Conservation (phyloP, 164 flowering plant species). For the Brasenia schreberi region DNA sequence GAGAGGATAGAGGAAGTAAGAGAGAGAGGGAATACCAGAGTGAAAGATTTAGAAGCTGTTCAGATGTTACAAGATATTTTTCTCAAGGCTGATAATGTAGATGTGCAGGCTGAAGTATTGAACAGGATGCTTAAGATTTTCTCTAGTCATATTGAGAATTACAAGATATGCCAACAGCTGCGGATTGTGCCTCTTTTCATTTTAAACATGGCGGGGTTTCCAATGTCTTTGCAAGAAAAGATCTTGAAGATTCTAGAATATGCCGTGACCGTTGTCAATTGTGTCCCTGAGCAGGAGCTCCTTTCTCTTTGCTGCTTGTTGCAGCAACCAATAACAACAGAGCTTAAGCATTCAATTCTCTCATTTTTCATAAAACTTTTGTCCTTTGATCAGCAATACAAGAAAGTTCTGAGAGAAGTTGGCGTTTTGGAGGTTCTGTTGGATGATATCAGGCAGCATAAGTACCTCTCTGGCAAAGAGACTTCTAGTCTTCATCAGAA, state of each 20-base stretch:
- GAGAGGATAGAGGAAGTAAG: constrained; percentile 60
- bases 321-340: constrained; percentile 85
- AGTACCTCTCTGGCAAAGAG: constrained; percentile 58
- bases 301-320: constrained; percentile 91
- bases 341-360: constrained; percentile 73
- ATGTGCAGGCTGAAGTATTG: constrained; percentile 84
- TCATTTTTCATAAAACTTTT: constrained; percentile 91
- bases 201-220: constrained; percentile 85
- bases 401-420: constrained; percentile 91
- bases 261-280: constrained; percentile 97
- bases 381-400: constrained; percentile 97
- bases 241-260: constrained; percentile 94
- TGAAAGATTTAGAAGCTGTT: constrained; percentile 92
- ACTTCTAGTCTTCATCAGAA: constrained; percentile 28
- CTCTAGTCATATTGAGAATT: constrained; percentile 93
- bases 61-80: constrained; percentile 95
- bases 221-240: constrained; percentile 72
- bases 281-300: constrained; percentile 96
- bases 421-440: constrained; percentile 88
- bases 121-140: constrained; percentile 93
- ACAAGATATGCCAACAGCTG: constrained; percentile 82
- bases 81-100: constrained; percentile 74
- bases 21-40: constrained; percentile 68
- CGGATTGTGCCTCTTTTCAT: constrained; percentile 93
- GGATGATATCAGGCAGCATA: constrained; percentile 88